phyloP scores from a whole-genome alignment of 1,284 basidiomycete species.

The Ustilago loliicola region DNA sequence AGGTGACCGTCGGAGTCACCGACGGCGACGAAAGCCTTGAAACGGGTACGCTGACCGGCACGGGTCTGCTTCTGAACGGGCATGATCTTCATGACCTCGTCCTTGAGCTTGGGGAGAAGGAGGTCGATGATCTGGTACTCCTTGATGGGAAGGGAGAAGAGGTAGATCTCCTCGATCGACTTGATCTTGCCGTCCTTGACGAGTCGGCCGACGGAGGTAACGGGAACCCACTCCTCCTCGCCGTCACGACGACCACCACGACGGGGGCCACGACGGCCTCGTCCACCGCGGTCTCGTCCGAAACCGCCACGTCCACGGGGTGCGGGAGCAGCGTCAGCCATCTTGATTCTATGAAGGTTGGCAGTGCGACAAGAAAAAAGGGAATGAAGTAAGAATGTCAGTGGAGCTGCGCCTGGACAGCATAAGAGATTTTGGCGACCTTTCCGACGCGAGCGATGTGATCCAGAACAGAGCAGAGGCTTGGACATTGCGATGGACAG shows the following conservation, averaged over 20 bases:
- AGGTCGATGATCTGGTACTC: constrained; percentile 71
- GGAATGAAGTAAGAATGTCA: constrained; percentile 5
- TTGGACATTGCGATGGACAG: neutral
- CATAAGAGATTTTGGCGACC: neutral
- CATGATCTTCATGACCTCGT: constrained; percentile 99
- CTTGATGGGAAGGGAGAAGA: constrained; percentile 91
- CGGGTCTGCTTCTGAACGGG: constrained; percentile 99
- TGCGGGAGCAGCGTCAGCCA: constrained; percentile 70
- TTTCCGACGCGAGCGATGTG: neutral
- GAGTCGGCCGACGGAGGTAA: constrained; percentile 98
- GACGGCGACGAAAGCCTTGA: constrained; percentile 99
- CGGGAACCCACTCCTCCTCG: constrained; percentile 91
- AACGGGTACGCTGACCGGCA: constrained; percentile 98
- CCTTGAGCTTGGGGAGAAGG: constrained; percentile 70
- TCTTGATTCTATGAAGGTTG: constrained; percentile 51
- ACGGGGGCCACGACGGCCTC: constrained; percentile 85
- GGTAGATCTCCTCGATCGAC: constrained; percentile 99
- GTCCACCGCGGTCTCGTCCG: constrained; percentile 78
- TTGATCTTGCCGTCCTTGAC: constrained; percentile 99
- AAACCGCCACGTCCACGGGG: constrained; percentile 75
- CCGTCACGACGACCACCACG: constrained; percentile 97
- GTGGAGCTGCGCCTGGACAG: constrained; percentile 5
- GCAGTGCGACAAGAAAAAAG: neutral
- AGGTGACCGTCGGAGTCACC: constrained; percentile 96
- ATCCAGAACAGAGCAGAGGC: constrained; percentile 3